These are phyloP conservation scores for Quercus bicolor DNA, from an alignment of 306 rosid genomes.

Conservation along the genomic window DNA sequence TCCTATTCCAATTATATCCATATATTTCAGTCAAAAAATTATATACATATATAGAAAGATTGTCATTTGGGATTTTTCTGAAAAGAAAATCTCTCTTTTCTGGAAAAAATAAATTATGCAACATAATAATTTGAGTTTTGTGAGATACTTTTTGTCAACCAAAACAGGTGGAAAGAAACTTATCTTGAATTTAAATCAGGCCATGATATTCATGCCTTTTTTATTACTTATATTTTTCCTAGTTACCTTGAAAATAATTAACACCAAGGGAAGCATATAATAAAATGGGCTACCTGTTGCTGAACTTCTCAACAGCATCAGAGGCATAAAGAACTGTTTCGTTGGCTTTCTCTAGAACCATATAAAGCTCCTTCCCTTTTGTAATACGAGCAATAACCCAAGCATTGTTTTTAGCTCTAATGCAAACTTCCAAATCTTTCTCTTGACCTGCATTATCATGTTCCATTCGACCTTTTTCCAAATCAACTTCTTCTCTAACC, in stretches of 20 bases:
- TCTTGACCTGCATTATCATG: slow-evolving; percentile 45
- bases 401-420: slow-evolving; percentile 87
- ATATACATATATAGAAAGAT: no score
- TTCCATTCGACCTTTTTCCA: slow-evolving; percentile 69
- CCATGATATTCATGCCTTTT: not conserved
- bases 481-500: slow-evolving; percentile 85
- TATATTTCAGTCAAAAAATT: no score
- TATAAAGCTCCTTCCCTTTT: slow-evolving; percentile 92
- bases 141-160: not conserved
- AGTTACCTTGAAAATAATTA: not conserved
- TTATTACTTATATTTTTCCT: not conserved
- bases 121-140: not conserved
- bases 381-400: slow-evolving; percentile 85
- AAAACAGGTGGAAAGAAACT: not conserved
- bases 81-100: not conserved
- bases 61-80: not conserved
- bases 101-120: not conserved
- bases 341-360: slow-evolving; percentile 89
- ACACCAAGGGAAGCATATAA: slow-evolving; percentile 3
- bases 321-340: slow-evolving; percentile 93
- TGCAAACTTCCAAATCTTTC: slow-evolving; percentile 78
- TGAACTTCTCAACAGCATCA: slow-evolving; percentile 93
- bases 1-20: no score
- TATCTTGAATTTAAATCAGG: not conserved
- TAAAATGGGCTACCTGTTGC: slow-evolving; percentile 57